Evolutionary conservation across 2,329 filamentous ascomycete genomes (phyloP).

Genomic region (Gliomastix tumulicola): DNA sequence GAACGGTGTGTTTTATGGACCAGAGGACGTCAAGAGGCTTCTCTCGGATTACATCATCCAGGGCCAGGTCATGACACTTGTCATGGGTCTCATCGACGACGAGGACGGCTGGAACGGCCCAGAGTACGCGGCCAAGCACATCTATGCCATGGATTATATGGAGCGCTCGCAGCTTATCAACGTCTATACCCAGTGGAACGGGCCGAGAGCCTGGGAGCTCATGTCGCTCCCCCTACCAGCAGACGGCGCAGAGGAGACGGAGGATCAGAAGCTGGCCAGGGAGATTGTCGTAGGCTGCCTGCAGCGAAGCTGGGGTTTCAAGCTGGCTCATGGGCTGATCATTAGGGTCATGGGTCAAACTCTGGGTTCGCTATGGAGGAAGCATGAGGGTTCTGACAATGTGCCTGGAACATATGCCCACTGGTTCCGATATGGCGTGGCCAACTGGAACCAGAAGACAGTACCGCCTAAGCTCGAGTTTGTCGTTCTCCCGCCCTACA

Average conservation of each 20-base stretch:
- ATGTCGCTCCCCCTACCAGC: conserved; percentile 29
- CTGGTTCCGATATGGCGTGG: conserved; percentile 44
- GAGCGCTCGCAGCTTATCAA: conserved; percentile 45
- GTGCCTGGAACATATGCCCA: conserved; percentile 44
- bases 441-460: conserved; percentile 35
- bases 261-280: conserved; percentile 38
- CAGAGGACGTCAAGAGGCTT: conserved; percentile 30
- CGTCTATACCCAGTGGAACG: conserved; percentile 42
- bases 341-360: conserved; percentile 40
- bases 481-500: conserved; percentile 24
- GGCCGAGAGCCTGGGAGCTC: conserved; percentile 38
- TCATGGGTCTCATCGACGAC: conserved; percentile 43
- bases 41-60: conserved; percentile 53
- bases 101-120: conserved; percentile 47
- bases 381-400: conserved; percentile 38
- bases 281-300: conserved; percentile 44
- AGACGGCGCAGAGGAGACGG: conserved; percentile 19
- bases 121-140: conserved; percentile 35
- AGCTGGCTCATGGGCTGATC: conserved; percentile 48
- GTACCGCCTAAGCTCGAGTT: conserved; percentile 27
- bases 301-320: conserved; percentile 44
- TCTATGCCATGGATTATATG: conserved; percentile 44
- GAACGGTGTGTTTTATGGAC: conserved; percentile 16
- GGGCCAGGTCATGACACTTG: conserved; percentile 43
- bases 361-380: conserved; percentile 45